These are phyloP conservation scores for Lachancea kluyveri DNA, from an alignment of 805 yeast species.

Conservation along the genomic window DNA sequence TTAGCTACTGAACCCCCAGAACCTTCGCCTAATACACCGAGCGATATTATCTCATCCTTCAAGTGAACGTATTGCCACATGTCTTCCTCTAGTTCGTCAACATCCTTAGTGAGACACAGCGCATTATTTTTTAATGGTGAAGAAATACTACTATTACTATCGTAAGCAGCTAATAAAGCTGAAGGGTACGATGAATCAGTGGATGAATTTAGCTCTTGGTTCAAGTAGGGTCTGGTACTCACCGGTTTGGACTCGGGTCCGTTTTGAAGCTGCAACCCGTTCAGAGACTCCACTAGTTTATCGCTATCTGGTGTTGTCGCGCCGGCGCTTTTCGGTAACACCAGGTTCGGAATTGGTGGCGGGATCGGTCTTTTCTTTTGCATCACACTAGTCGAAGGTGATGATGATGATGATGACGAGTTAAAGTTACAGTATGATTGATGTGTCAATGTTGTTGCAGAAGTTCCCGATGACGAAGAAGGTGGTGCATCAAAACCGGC, in stretches of 20 bases:
- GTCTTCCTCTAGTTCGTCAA: slow-evolving; percentile 57
- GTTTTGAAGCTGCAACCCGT: slow-evolving; percentile 3
- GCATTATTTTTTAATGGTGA: slow-evolving; percentile 3
- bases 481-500: slow-evolving; percentile 13
- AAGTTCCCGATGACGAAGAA: slow-evolving; percentile 28
- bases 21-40: slow-evolving; percentile 85
- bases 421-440: slow-evolving; percentile 23
- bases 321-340: slow-evolving; percentile 7
- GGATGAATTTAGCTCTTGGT: slow-evolving; percentile 13
- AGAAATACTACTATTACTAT: slow-evolving; percentile 1
- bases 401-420: slow-evolving; percentile 16
- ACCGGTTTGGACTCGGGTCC: too few species aligned
- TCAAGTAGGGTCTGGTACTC: slow-evolving; percentile 10
- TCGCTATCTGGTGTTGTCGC: slow-evolving; percentile 4
- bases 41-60: slow-evolving; percentile 54
- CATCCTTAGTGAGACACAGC: slow-evolving; percentile 27
- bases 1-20: slow-evolving; percentile 87
- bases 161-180: slow-evolving; percentile 20
- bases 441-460: slow-evolving; percentile 16
- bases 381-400: slow-evolving; percentile 5
- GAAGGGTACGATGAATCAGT: slow-evolving; percentile 24
- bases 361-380: slow-evolving; percentile 27
- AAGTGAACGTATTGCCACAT: slow-evolving; percentile 61
- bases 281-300: slow-evolving; percentile 6
- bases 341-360: slow-evolving; percentile 17